phyloP scores from a whole-genome alignment of 352 stramenopile species.

The Phytophthora pluvialis region DNA sequence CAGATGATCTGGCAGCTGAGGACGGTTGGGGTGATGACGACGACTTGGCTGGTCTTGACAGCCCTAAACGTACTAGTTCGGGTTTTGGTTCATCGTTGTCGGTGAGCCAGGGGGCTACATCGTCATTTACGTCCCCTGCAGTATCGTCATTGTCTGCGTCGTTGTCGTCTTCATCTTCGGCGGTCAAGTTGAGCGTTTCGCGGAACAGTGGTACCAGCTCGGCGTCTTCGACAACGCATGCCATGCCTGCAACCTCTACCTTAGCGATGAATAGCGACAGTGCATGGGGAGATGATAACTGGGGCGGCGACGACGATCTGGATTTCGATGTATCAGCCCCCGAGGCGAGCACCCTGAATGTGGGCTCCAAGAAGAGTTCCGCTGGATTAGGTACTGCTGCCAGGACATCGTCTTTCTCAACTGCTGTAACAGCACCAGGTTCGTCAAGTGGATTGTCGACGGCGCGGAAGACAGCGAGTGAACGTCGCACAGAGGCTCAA shows the following conservation, averaged over 20 bases:
- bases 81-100: constrained; percentile 40
- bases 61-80: constrained; percentile 40
- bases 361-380: constrained; percentile 22
- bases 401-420: constrained; percentile 26
- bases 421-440: constrained; percentile 6
- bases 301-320: constrained; percentile 62
- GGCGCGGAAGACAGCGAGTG: constrained; percentile 52
- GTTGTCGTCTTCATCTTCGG: constrained; percentile 48
- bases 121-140: constrained; percentile 35
- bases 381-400: constrained; percentile 21
- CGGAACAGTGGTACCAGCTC: constrained; percentile 14
- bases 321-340: constrained; percentile 32
- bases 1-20: constrained; percentile 52
- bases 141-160: constrained; percentile 35
- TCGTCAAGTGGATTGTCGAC: constrained; percentile 24
- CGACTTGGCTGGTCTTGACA: constrained; percentile 59
- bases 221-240: constrained; percentile 10
- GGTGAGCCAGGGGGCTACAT: constrained; percentile 23
- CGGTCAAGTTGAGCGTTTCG: constrained; percentile 64
- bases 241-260: constrained; percentile 21
- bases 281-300: constrained; percentile 74
- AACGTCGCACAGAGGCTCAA: constrained; percentile 65
- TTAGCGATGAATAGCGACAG: constrained; percentile 47
- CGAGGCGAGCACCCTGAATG: constrained; percentile 28
- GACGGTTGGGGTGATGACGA: constrained; percentile 74